phyloP scores from a whole-genome alignment of 2,329 filamentous ascomycete genomes.

The Mycocentrospora acerina region DNA sequence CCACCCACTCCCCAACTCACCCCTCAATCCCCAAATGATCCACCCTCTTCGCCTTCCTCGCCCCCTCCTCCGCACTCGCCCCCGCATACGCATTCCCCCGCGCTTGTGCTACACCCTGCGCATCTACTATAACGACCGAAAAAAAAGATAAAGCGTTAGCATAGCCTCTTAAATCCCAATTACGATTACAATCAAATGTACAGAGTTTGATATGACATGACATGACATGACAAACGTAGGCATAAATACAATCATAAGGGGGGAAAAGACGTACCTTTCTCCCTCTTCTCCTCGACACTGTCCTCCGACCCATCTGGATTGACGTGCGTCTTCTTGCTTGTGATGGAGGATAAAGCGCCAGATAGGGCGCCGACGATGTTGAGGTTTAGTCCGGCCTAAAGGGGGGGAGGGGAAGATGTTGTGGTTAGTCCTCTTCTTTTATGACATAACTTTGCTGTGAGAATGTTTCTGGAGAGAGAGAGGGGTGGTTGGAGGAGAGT shows the following conservation, averaged over 20 bases:
- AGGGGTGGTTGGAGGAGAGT: no score
- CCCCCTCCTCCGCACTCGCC: conserved; percentile 18
- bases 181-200: no score
- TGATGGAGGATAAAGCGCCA: conserved; percentile 32
- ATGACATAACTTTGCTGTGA: no score
- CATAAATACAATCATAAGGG: not conserved
- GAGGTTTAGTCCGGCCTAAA: conserved; percentile 38
- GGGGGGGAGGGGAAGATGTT: conserved; percentile 1
- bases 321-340: conserved; percentile 33
- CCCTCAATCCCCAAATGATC: conserved; percentile 42
- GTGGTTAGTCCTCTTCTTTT: no score
- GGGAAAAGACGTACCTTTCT: conserved; percentile 19
- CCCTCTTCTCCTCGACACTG: conserved; percentile 24
- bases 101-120: conserved; percentile 20
- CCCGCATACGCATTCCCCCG: conserved; percentile 25
- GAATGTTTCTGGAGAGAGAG: no score
- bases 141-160: not conserved
- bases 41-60: conserved; percentile 17
- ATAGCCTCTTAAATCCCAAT: no score
- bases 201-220: no score
- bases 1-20: conserved; percentile 2
- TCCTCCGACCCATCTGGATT: conserved; percentile 27
- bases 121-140: conserved; percentile 12
- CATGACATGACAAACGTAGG: not conserved
- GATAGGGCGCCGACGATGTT: conserved; percentile 40